A percentile compares a stretch with the other conserved stretches of the same genome.
phyloP scores from a whole-genome alignment of 768 basidiomycete genomes.

The Suillus spraguei region DNA sequence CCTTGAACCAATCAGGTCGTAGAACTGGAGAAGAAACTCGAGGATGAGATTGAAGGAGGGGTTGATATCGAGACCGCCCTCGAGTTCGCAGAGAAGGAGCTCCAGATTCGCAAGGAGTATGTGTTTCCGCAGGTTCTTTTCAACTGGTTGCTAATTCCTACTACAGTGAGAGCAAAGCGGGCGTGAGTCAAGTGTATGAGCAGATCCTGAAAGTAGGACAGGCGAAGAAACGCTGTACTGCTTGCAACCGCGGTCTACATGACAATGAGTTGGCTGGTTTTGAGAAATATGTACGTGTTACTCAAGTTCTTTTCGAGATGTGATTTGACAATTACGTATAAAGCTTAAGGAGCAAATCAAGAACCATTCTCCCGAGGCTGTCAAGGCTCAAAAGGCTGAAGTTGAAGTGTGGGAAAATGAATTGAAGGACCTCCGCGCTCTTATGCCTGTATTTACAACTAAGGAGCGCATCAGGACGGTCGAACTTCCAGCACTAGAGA shows the following conservation, averaged over 20 bases:
- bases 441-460: constrained; percentile 59
- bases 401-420: constrained; percentile 63
- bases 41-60: constrained; percentile 41
- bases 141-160: not conserved
- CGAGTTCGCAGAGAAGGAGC: constrained; percentile 32
- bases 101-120: constrained; percentile 26
- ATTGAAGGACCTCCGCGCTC: constrained; percentile 53
- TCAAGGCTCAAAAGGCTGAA: constrained; percentile 46
- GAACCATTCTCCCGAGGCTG: constrained; percentile 48
- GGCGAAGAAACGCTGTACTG: constrained; percentile 67
- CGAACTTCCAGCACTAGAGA: constrained; percentile 71
- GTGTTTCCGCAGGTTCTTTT: not conserved
- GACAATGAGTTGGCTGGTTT: constrained; percentile 58
- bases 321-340: constrained; percentile 4
- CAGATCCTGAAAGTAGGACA: constrained; percentile 58
- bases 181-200: constrained; percentile 52
- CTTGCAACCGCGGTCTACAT: constrained; percentile 73
- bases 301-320: not conserved
- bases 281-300: constrained; percentile 64
- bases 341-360: constrained; percentile 70
- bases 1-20: constrained; percentile 32
- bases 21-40: constrained; percentile 49
- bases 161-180: constrained; percentile 30
- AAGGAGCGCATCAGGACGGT: constrained; percentile 53
- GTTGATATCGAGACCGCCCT: constrained; percentile 50